Evolutionary conservation across 2,329 filamentous ascomycete genomes (phyloP), one percentile per base, ranked within the genome.

Genomic region (Grosmannia serpens): DNA sequence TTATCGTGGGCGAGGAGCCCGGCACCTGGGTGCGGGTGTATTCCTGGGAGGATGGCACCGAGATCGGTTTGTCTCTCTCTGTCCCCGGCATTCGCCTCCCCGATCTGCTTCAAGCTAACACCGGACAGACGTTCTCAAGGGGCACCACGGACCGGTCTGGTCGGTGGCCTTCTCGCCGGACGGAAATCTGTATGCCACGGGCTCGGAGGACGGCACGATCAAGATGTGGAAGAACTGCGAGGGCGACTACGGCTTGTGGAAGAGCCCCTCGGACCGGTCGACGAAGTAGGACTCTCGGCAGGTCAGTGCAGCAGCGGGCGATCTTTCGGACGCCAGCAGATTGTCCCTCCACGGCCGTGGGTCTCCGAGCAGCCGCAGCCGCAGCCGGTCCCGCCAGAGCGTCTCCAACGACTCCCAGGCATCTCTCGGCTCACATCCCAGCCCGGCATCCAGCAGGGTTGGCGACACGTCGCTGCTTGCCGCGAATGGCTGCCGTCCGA

Each of bases 11-110:
- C 61, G 90, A 91, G 70, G 88, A 89, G 62, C 88, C 86, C 46
- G 92, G 96, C 68, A 97, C 94, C 0, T 99, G 92, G 92, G 92
- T 94, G n/a, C 85, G 89, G 61, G 88, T 97, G 7, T 95, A 95
- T 75, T 84, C 91, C 67, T 92, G 91, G 73, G 90, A 96, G 60
- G 85, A 86, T 55, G 87, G 87, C 65, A 80, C 82, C 64, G 91
- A 96, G 71, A 75, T 96, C 50, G 84, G 84, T 87, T 74, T 61
- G 79, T 73, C 9, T n/a, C 8, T n/a, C 20, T 22, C 20, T 44
- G 9, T 20, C 3, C 52, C 62, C 13, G 5, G 4, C 13, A 7
- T n/a, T 38, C 26, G 50, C 17, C 29, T 27, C 51, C 47, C 9
- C 7, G 6, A 26, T 53, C 24, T 24, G 29, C 31, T 27, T 5